Conservation (phyloP, 1,284 basidiomycete genomes). For the Boletus chippewaensis region DNA sequence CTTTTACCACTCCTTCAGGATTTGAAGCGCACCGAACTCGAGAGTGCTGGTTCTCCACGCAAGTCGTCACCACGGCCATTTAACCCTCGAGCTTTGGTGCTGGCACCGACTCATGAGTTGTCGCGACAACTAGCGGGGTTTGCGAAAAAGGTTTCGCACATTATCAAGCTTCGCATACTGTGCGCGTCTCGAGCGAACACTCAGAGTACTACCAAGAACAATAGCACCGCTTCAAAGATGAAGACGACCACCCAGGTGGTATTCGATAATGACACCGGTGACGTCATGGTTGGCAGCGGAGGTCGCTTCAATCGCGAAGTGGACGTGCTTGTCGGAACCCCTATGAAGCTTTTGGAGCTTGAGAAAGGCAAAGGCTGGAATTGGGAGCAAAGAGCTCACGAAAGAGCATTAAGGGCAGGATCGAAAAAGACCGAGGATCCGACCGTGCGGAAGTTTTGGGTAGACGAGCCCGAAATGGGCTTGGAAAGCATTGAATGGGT, state of each 20-base stretch:
- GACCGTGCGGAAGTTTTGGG: conserved; percentile 27
- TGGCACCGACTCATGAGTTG: conserved; percentile 86
- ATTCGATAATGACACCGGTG: conserved; percentile 20
- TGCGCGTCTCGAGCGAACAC: conserved; percentile 64
- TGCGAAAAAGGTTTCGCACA: conserved; percentile 69
- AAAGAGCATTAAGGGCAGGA: conserved; percentile 23
- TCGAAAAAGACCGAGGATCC: conserved; percentile 20
- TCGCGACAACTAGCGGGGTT: conserved; percentile 69
- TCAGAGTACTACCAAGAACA: conserved; percentile 33
- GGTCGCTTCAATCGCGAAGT: conserved; percentile 35
- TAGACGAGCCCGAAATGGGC: conserved; percentile 48
- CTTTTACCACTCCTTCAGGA: conserved; percentile 75
- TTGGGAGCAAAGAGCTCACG: conserved; percentile 34
- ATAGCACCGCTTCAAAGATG: conserved; percentile 47
- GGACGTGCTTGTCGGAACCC: conserved; percentile 75
- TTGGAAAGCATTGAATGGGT: conserved; percentile 75
- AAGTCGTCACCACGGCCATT: conserved; percentile 24
- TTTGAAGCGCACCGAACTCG: conserved; percentile 57
- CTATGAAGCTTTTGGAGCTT: conserved; percentile 69
- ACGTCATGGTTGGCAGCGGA: conserved; percentile 15
- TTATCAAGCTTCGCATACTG: conserved; percentile 65
- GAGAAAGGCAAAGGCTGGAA: conserved; percentile 64
- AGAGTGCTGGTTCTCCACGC: conserved; percentile 3
- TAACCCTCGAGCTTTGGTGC: conserved; percentile 70
- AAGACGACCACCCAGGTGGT: conserved; percentile 25